These are phyloP conservation scores for Emergomyces orientalis DNA, from an alignment of 2,329 filamentous ascomycete genomes.

Conservation along the genomic window DNA sequence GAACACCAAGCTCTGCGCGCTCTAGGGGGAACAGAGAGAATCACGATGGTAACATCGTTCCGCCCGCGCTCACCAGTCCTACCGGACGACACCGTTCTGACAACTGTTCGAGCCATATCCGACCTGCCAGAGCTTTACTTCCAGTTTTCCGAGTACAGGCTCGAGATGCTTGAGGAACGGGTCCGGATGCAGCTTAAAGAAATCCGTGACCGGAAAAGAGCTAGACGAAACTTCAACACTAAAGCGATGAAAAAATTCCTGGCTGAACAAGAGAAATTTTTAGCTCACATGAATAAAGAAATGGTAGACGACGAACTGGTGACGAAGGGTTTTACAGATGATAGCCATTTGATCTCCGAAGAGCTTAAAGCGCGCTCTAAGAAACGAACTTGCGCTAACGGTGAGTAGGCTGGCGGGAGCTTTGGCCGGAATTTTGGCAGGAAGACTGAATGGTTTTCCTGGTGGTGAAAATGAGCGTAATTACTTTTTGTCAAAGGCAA, in stretches of 20 bases:
- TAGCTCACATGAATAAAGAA: constrained; percentile 34
- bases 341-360: constrained; percentile 30
- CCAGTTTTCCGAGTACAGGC: constrained; percentile 53
- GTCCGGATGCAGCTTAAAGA: constrained; percentile 39
- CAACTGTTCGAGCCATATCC: constrained; percentile 51
- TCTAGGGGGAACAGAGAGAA: constrained; percentile 50
- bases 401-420: background rate
- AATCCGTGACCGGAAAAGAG: constrained; percentile 26
- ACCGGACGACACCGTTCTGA: constrained; percentile 53
- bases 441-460: background rate
- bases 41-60: constrained; percentile 59
- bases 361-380: constrained; percentile 25
- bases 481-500: background rate
- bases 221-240: constrained; percentile 27
- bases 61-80: constrained; percentile 47
- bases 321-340: constrained; percentile 27
- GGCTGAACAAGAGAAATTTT: constrained; percentile 21
- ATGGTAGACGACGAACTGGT: constrained; percentile 35
- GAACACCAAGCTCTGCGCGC: constrained; percentile 54
- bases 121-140: constrained; percentile 50
- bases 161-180: constrained; percentile 54
- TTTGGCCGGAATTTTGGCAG: background rate
- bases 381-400: constrained; percentile 9
- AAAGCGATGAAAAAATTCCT: constrained; percentile 23
- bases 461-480: background rate